A percentile compares a stretch with the other conserved stretches of the same genome.
phyloP scores from a whole-genome alignment of 495 filamentous ascomycete genomes.

The Opeltia flavorubescens region DNA sequence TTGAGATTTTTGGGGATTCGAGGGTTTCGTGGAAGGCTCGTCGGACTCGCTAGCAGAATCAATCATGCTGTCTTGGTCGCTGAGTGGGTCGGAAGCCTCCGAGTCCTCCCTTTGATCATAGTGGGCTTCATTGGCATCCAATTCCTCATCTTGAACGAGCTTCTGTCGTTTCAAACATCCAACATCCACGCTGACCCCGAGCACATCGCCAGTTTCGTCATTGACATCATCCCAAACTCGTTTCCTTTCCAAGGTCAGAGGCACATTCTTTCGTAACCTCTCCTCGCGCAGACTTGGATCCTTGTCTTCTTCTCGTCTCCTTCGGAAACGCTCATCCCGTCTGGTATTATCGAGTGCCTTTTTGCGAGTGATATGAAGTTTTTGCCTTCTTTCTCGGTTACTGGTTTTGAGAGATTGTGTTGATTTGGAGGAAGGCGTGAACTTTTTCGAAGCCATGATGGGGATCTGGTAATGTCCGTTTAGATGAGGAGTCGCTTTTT shows the following conservation, averaged over 20 bases:
- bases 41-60: slow-evolving; percentile 24
- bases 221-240: slow-evolving; percentile 87
- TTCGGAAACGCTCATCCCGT: slow-evolving; percentile 59
- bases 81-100: slow-evolving; percentile 3
- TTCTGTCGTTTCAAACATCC: slow-evolving; percentile 60
- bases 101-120: slow-evolving; percentile 23
- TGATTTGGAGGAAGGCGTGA: slow-evolving; percentile 23
- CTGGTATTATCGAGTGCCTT: slow-evolving; percentile 53
- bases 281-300: slow-evolving; percentile 62
- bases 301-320: slow-evolving; percentile 72
- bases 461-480: too few relatives aligned
- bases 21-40: slow-evolving; percentile 28
- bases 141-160: slow-evolving; percentile 40
- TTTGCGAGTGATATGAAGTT: slow-evolving; percentile 66
- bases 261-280: slow-evolving; percentile 63
- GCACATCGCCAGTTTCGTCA: slow-evolving; percentile 42
- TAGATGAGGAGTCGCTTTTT: too few relatives aligned
- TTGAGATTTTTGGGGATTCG: slow-evolving; percentile 25
- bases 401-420: slow-evolving; percentile 22
- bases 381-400: slow-evolving; percentile 67
- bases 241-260: slow-evolving; percentile 76
- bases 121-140: slow-evolving; percentile 25
- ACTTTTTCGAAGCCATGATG: slow-evolving; percentile 30
- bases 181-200: slow-evolving; percentile 66
- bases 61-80: slow-evolving; percentile 18